Percentiles rank a stretch among this genome's conserved stretches.
Conservation (phyloP, 2,329 filamentous ascomycete genomes). For the Nemania serpens region DNA sequence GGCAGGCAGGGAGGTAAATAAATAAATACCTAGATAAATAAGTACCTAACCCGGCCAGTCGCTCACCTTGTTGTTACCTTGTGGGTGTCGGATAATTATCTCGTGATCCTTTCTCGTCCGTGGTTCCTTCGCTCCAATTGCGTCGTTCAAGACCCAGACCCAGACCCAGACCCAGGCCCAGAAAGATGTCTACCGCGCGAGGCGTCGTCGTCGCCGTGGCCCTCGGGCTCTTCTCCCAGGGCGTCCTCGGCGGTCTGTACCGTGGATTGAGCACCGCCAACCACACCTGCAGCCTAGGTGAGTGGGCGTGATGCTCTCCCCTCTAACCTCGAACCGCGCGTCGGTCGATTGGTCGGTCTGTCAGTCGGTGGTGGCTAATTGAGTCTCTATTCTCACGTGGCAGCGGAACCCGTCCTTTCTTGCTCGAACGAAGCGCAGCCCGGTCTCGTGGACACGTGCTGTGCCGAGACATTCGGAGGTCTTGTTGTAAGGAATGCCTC, state of each 20-base stretch:
- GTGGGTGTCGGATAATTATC: not conserved
- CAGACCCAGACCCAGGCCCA: too few species aligned
- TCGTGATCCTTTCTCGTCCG: not conserved
- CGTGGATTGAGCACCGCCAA: conserved; percentile 55
- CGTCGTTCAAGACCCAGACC: conserved; percentile 5
- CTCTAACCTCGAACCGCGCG: not conserved
- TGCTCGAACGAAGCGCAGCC: conserved; percentile 53
- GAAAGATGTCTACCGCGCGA: conserved; percentile 27
- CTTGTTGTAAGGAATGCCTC: conserved; percentile 48
- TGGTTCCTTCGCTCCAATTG: conserved; percentile 6
- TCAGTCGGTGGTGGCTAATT: conserved; percentile 16
- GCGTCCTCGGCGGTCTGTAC: conserved; percentile 46
- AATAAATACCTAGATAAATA: conserved; percentile 22
- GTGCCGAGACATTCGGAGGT: conserved; percentile 67
- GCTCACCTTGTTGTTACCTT: not conserved
- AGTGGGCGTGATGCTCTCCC: not conserved
- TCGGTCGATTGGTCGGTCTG: too few species aligned
- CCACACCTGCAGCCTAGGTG: conserved; percentile 60
- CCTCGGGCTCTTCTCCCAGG: conserved; percentile 37
- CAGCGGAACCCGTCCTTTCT: conserved; percentile 47
- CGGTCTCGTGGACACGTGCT: conserved; percentile 62
- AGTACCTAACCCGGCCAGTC: not conserved
- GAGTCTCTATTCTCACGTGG: conserved; percentile 3
- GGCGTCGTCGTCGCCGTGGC: conserved; percentile 33
- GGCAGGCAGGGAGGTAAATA: not conserved